These are phyloP conservation scores for Eucalyptus albens DNA, from an alignment of 345 rosid genomes.

Conservation along the genomic window DNA sequence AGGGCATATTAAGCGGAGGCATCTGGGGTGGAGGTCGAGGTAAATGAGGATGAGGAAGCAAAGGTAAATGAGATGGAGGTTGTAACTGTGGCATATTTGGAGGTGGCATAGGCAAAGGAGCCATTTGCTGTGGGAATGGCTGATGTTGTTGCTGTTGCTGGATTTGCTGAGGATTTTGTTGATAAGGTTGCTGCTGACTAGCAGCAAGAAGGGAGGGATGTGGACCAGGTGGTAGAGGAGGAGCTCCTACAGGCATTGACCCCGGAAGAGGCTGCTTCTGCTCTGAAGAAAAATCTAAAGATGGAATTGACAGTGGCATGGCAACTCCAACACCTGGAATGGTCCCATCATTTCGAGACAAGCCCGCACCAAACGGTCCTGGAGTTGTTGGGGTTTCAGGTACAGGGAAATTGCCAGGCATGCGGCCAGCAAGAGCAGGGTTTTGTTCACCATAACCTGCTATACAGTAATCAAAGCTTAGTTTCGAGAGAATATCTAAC, in stretches of 20 bases:
- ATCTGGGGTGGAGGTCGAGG: constrained; percentile 72
- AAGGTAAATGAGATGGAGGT: constrained; percentile 70
- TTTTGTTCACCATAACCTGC: constrained; percentile 84
- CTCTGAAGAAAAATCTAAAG: constrained; percentile 60
- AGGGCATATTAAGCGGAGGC: constrained; percentile 54
- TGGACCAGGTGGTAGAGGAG: constrained; percentile 97
- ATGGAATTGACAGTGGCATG: constrained; percentile 50
- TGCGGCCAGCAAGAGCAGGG: constrained; percentile 51
- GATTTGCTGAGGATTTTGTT: constrained; percentile 54
- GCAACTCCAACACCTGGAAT: constrained; percentile 95
- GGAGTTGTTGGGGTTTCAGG: constrained; percentile 73
- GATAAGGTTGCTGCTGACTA: constrained; percentile 82
- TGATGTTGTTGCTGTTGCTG: constrained; percentile 55
- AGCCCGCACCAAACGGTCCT: constrained; percentile 73
- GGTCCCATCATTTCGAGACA: constrained; percentile 81
- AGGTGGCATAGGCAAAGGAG: constrained; percentile 49
- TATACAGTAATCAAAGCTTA: background rate
- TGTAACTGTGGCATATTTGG: constrained; percentile 83
- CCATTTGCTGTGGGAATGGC: constrained; percentile 62
- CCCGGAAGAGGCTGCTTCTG: constrained; percentile 59
- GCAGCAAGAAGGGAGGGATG: constrained; percentile 81
- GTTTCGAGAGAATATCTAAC: background rate
- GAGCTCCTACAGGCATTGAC: constrained; percentile 65
- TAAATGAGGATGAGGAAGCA: constrained; percentile 75
- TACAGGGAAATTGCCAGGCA: constrained; percentile 57